Conservation (phyloP, 306 rosid genomes). For the Alnus rubra region DNA sequence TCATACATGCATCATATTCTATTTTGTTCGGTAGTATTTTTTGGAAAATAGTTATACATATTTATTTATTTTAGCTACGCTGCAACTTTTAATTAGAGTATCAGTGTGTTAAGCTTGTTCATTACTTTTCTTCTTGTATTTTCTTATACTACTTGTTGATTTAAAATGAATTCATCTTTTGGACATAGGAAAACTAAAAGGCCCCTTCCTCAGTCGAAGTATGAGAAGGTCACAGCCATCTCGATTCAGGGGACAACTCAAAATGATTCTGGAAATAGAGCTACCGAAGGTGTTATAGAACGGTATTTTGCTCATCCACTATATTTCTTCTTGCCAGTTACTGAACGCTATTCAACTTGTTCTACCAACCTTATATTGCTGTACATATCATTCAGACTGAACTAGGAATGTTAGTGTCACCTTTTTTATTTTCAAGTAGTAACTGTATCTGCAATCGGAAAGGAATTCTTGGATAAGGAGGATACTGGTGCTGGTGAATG, state of each 20-base stretch:
- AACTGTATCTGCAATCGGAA: neutral
- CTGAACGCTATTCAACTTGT: slow-evolving; percentile 1
- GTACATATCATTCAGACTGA: neutral
- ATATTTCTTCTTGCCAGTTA: neutral
- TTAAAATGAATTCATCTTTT: slow-evolving; percentile 23
- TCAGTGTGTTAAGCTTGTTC: neutral
- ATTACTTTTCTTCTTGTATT: neutral
- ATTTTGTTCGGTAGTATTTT: neutral
- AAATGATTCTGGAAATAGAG: slow-evolving; percentile 29
- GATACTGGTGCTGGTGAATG: neutral
- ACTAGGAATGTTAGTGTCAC: neutral
- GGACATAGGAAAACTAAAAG: slow-evolving; percentile 45
- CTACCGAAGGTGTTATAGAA: slow-evolving; percentile 24
- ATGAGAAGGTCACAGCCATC: slow-evolving; percentile 33
- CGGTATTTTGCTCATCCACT: slow-evolving; percentile 29
- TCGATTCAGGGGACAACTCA: slow-evolving; percentile 29
- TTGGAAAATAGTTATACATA: neutral
- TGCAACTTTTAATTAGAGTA: neutral
- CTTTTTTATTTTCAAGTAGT: neutral
- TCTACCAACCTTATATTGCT: neutral
- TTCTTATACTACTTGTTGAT: neutral
- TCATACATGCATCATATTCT: neutral
- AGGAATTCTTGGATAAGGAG: neutral
- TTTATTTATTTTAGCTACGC: neutral
- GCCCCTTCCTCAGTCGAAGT: slow-evolving; percentile 35